Evolutionary conservation across 148 eudicot species (phyloP), one percentile per base, ranked within the genome.

Genomic region (Rhododendron ovatum): DNA sequence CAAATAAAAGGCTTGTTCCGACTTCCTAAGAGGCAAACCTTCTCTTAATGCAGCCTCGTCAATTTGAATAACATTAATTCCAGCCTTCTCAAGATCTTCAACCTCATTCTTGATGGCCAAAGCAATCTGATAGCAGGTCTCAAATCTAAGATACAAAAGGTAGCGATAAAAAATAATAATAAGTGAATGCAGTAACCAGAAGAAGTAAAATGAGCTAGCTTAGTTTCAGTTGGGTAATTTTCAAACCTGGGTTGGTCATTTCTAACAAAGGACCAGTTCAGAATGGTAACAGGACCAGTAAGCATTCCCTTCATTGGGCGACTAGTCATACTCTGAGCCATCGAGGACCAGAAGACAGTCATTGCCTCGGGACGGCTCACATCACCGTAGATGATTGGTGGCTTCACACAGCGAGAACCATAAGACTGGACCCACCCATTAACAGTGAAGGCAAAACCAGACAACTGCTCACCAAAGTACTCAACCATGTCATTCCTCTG

Each of bases 401-500:
- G 98, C 86, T 95, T 95, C 77, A 95, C 98, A 90, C 96, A 95
- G 24, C 96, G 96, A 71, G 98, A 95, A 28, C 96, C 98, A 84
- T 95, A 95, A 75, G 95, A 93, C 86, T 95, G 98, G 33, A 93
- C 98, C 96, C 98, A 95, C 8, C 98, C 98, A 80, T 95, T 95
- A 59, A 85, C 91, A 55, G 96, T 91, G 85, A 95, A 95, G 78
- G 92, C 98, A 90, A 95, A 95, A 79, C 98, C 98, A 85, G 92
- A 92, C n/a, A 95, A 85, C 85, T 93, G 98, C 89, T 94, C 95
- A 45, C 95, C 98, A 71, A 94, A 94, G 91, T 93, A 95, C 87
- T 95, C 96, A 76, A 95, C 98, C 98, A 95, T 95, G 83, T 95
- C 98, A 78, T 95, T 95, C 80, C 98, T 93, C 95, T 95, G 84